Conservation (phyloP, 2,329 filamentous ascomycete species). For the Scytalidium lignicola region DNA sequence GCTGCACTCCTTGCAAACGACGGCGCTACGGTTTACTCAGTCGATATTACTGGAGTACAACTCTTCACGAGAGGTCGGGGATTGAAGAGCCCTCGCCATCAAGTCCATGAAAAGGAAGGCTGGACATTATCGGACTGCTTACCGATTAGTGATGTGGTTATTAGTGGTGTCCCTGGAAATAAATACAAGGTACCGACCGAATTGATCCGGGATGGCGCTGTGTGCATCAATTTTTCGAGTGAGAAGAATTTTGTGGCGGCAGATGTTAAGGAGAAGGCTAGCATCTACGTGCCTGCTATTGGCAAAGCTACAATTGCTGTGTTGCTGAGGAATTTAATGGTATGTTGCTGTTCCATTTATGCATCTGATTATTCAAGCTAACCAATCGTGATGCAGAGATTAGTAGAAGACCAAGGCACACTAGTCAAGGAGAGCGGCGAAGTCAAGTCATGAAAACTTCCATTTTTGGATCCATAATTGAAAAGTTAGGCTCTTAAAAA, state of each 20-base stretch:
- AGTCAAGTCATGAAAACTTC: not conserved
- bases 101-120: conserved; percentile 71
- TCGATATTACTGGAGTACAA: conserved; percentile 88
- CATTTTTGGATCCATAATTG: not conserved
- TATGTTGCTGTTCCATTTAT: not conserved
- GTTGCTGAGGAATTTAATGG: conserved; percentile 70
- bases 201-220: conserved; percentile 79
- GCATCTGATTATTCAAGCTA: not conserved
- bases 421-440: not conserved
- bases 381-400: not conserved
- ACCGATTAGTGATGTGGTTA: conserved; percentile 87
- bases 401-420: not conserved
- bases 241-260: conserved; percentile 86
- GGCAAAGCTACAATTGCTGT: conserved; percentile 97
- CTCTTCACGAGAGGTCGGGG: conserved; percentile 87
- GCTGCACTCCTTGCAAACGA: conserved; percentile 94
- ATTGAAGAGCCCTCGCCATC: conserved; percentile 78
- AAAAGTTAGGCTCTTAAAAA: not conserved
- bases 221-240: conserved; percentile 99
- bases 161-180: conserved; percentile 85
- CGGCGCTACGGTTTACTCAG: conserved; percentile 89
- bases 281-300: conserved; percentile 94
- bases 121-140: conserved; percentile 77
- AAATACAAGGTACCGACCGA: conserved; percentile 85
- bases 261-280: conserved; percentile 89